Percentiles rank a stretch among this genome's conserved stretches.
These are phyloP conservation scores for Eucalyptus regnans DNA, from an alignment of 345 rosid species.

Conservation along the genomic window DNA sequence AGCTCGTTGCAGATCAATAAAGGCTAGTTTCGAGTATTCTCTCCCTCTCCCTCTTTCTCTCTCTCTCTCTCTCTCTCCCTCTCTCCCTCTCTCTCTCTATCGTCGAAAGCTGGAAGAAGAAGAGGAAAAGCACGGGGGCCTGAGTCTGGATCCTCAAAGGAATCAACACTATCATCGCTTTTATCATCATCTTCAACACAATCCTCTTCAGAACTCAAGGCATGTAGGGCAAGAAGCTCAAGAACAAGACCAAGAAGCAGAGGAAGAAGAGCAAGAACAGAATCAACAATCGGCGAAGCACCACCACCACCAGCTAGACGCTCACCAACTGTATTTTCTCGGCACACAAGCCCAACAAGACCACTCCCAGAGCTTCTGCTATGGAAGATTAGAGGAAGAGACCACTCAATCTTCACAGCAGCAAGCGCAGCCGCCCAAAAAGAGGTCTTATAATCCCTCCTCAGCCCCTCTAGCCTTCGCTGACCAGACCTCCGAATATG, in stretches of 20 bases:
- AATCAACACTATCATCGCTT: slow-evolving; percentile 13
- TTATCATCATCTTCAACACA: background rate
- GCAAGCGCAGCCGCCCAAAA: slow-evolving; percentile 22
- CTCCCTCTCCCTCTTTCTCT: background rate
- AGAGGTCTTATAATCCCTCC: slow-evolving; percentile 14
- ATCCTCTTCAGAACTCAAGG: background rate
- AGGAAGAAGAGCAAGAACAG: background rate
- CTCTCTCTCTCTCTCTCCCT: background rate
- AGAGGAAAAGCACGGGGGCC: slow-evolving; percentile 17
- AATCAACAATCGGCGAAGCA: background rate
- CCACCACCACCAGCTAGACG: slow-evolving; percentile 1
- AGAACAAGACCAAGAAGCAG: background rate
- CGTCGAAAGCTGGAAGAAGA: slow-evolving; percentile 41
- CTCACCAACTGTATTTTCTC: background rate
- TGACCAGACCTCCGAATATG: slow-evolving; percentile 30
- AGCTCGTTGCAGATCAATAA: background rate
- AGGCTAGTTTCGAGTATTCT: background rate
- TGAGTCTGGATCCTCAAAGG: slow-evolving; percentile 54
- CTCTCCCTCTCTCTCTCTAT: background rate
- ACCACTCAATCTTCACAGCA: slow-evolving; percentile 3
- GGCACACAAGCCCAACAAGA: background rate
- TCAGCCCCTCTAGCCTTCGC: background rate
- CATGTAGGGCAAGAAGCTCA: slow-evolving; percentile 10
- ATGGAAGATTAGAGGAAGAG: slow-evolving; percentile 8
- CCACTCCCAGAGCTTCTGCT: slow-evolving; percentile 13